Conservation (phyloP, 768 basidiomycete genomes). For the Termitomyces sp. region DNA sequence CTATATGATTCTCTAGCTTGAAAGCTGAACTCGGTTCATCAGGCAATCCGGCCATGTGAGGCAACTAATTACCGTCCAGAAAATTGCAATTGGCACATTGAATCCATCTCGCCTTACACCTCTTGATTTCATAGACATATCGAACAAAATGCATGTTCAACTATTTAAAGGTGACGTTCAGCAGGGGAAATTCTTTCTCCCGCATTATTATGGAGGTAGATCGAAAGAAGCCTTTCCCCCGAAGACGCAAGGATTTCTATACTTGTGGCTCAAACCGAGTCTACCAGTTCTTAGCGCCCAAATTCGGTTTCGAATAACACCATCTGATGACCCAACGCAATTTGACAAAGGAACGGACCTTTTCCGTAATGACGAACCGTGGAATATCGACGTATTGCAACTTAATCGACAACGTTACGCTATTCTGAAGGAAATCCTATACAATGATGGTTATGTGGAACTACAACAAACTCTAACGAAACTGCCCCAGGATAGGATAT, state of each 20-base stretch:
- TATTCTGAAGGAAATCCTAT: neutral
- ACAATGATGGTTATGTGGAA: neutral
- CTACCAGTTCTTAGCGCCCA: neutral
- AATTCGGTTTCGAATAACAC: neutral
- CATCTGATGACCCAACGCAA: neutral
- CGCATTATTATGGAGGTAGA: no score
- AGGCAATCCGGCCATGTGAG: no score
- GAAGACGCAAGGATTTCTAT: neutral
- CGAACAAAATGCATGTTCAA: fast-evolving
- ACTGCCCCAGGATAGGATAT: no score
- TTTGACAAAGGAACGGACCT: neutral
- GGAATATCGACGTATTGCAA: neutral
- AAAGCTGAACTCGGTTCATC: no score
- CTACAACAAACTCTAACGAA: neutral
- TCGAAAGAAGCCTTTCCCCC: neutral
- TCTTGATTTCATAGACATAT: neutral
- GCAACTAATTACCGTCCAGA: neutral
- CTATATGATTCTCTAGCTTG: no score
- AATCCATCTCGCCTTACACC: neutral
- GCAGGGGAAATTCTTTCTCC: no score
- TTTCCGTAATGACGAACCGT: neutral
- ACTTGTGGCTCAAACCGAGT: neutral
- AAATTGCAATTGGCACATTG: neutral
- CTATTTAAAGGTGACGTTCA: neutral
- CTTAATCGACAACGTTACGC: neutral